Evolutionary conservation across 1,139 yeast species (phyloP), one percentile per base, ranked within the genome.

Genomic region (Zhuliangozyma blackwelliae): DNA sequence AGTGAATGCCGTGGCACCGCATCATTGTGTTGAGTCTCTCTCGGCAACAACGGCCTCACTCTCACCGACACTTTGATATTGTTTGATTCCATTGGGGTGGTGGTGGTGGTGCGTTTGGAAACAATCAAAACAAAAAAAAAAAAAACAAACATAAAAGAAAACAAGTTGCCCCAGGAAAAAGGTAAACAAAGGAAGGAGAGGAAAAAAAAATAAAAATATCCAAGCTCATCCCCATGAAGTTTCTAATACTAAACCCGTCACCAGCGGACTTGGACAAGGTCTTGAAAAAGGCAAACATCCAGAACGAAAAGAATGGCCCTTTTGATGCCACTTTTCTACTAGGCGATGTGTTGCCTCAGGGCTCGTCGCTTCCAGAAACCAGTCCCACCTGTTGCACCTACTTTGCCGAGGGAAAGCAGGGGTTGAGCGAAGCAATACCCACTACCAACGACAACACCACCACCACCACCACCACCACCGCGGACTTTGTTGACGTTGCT

Each of bases 291-390:
- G 68, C 79, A 3, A 75, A 75, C 47, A 37, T 61, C 1, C 70
- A 81, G 38, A 63, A 79, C 47, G 42, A 53, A 16, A 80, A 76
- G 46, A 78, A 77, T 35, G 88, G 88, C 0, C 87, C 87, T 0
- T 82, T 82, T 51, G 82, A 73, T 35, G 65, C 73, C 5, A 71
- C 75, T 1, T 32, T 82, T 7, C 51, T 81, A 7, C 46, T 81
- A 9, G 85, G 87, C 2, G 73, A 73, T 43, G 60, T 66, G 3
- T 37, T 65, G 5, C 55, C 63, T 0, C 10, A 27, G 41, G 40
- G 32, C n/a, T 23, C 40, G 12, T 21, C 26, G 20, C 35, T 51
- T 27, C 66, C 63, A 6, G 31, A 35, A 1, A 50, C 50, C 1
- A 34, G 40, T 9, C 44, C 65, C 20, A 49, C 48, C 2, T 50